These are phyloP conservation scores for Anastatica hierochuntica DNA, from an alignment of 345 rosid species.

Conservation along the genomic window DNA sequence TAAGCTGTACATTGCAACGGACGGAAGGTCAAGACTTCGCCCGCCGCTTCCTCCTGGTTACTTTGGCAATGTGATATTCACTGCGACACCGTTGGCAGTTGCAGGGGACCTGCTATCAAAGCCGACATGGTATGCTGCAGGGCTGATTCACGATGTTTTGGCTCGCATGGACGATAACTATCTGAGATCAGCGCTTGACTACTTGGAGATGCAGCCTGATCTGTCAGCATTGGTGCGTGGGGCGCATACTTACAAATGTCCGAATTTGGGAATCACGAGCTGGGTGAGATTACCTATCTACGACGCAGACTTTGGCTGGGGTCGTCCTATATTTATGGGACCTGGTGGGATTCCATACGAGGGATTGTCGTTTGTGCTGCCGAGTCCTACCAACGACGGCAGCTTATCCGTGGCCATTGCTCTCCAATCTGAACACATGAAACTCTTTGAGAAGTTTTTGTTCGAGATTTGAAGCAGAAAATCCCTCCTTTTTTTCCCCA, in stretches of 20 bases:
- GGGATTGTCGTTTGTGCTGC: constrained; percentile 66
- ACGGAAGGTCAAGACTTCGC: constrained; percentile 65
- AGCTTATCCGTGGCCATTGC: constrained; percentile 75
- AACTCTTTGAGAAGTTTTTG: constrained; percentile 53
- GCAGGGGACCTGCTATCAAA: constrained; percentile 62
- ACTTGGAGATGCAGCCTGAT: constrained; percentile 82
- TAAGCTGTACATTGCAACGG: constrained; percentile 82
- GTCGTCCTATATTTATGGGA: constrained; percentile 86
- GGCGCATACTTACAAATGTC: constrained; percentile 73
- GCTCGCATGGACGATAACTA: constrained; percentile 75
- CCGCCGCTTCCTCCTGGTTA: constrained; percentile 84
- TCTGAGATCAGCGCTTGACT: constrained; percentile 90
- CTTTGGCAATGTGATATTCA: constrained; percentile 89
- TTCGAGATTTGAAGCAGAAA: constrained; percentile 28
- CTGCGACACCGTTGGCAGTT: constrained; percentile 67
- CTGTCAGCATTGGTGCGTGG: constrained; percentile 68
- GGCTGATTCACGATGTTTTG: constrained; percentile 66
- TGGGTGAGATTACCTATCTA: constrained; percentile 85
- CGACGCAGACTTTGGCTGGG: constrained; percentile 95
- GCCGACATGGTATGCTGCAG: constrained; percentile 85
- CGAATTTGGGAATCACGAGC: constrained; percentile 81
- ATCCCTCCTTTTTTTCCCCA: too few relatives aligned
- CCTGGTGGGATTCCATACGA: constrained; percentile 83
- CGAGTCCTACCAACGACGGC: constrained; percentile 70
- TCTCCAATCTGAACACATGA: constrained; percentile 70